Conservation (phyloP, 1,284 basidiomycete genomes). For the Moniliella sp. region DNA sequence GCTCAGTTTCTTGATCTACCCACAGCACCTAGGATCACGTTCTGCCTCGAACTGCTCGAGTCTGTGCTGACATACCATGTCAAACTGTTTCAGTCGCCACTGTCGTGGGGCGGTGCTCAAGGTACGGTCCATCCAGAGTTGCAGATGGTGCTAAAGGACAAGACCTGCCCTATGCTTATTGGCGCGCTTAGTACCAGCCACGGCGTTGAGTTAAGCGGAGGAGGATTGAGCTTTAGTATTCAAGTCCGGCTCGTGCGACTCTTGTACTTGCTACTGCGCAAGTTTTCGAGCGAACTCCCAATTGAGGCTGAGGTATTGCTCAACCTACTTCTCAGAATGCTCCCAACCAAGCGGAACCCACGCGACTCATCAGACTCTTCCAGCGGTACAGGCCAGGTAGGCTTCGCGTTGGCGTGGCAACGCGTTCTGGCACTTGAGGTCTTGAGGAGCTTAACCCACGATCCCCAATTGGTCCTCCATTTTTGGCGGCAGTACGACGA, state of each 20-base stretch:
- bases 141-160: constrained; percentile 59
- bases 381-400: constrained; percentile 3
- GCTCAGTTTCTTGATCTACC: constrained; percentile 63
- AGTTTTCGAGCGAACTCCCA: constrained; percentile 53
- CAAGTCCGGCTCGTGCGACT: constrained; percentile 74
- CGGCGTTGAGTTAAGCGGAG: background rate
- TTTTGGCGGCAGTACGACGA: constrained; percentile 25
- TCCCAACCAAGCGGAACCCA: constrained; percentile 5
- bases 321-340: constrained; percentile 16
- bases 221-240: constrained; percentile 54
- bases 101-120: too few species aligned
- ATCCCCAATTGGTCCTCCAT: constrained; percentile 17
- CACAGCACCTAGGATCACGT: constrained; percentile 68
- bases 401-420: constrained; percentile 14
- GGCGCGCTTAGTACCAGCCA: constrained; percentile 48
- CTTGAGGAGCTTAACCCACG: constrained; percentile 17
- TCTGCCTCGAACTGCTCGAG: constrained; percentile 82
- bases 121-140: constrained; percentile 52
- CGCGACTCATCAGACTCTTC: too few species aligned
- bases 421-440: constrained; percentile 26
- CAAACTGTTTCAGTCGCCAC: constrained; percentile 47
- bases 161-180: constrained; percentile 70
- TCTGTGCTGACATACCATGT: constrained; percentile 88
- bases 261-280: constrained; percentile 73
- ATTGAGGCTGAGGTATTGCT: constrained; percentile 31